phyloP scores from a whole-genome alignment of 257 asterid genomes.

The Solanum bulbocastanum region DNA sequence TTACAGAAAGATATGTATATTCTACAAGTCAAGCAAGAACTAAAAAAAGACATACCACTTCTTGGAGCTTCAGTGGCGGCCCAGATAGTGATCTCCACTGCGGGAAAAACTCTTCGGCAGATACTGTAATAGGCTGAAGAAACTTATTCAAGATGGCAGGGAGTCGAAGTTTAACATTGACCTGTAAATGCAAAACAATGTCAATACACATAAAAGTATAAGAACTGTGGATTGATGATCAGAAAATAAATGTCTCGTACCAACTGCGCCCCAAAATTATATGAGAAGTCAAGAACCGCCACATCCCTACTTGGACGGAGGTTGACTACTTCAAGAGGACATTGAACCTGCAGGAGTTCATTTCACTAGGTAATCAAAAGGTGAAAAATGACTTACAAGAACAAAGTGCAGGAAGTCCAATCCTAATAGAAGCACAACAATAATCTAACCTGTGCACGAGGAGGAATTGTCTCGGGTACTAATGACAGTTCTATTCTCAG shows the following conservation, averaged over 20 bases:
- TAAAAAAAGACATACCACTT: slow-evolving; percentile 55
- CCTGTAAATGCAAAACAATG: slow-evolving; percentile 27
- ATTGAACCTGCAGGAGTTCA: slow-evolving; percentile 54
- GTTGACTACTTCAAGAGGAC: slow-evolving; percentile 84
- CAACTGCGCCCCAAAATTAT: slow-evolving; percentile 60
- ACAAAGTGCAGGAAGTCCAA: background rate
- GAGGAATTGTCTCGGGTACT: slow-evolving; percentile 93
- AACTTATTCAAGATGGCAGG: slow-evolving; percentile 83
- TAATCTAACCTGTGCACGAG: slow-evolving; percentile 76
- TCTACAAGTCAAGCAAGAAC: background rate
- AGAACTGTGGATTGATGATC: background rate
- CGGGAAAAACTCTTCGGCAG: slow-evolving; percentile 84
- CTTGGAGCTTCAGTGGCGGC: slow-evolving; percentile 92
- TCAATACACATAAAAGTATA: background rate
- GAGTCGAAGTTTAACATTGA: slow-evolving; percentile 82
- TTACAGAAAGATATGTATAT: background rate
- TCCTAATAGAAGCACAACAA: background rate
- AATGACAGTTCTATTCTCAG: slow-evolving; percentile 65
- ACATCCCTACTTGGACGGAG: slow-evolving; percentile 85
- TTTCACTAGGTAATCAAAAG: background rate
- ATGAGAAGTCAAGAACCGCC: slow-evolving; percentile 84
- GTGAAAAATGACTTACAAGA: background rate
- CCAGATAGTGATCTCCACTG: slow-evolving; percentile 98
- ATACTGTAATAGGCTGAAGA: slow-evolving; percentile 66
- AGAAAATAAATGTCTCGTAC: slow-evolving; percentile 22